These are phyloP conservation scores for Blastocladiella britannica DNA, from an alignment of 192 early-diverging fungal genomes.

Conservation along the genomic window DNA sequence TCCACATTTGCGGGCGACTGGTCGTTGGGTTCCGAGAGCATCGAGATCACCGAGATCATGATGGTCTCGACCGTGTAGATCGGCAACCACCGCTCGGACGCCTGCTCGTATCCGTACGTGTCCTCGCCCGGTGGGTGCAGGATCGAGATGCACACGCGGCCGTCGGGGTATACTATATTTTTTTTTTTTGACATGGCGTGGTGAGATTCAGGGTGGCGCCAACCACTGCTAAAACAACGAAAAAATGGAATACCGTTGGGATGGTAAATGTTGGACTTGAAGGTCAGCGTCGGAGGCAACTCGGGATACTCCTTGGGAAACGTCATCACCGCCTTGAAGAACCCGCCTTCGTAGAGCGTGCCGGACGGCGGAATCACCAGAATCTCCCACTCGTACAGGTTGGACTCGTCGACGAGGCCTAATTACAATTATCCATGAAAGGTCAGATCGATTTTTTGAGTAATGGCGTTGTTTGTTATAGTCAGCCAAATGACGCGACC, in stretches of 20 bases:
- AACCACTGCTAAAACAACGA: neutral
- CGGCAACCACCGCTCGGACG: conserved; percentile 84
- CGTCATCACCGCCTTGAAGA: conserved; percentile 63
- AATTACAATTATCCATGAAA: no score
- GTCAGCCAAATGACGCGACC: no score
- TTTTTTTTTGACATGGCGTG: neutral
- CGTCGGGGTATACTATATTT: conserved; percentile 59
- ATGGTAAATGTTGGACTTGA: conserved; percentile 12
- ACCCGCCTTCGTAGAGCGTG: conserved; percentile 80
- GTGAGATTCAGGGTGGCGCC: neutral
- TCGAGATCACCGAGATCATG: conserved; percentile 67
- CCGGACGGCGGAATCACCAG: conserved; percentile 75
- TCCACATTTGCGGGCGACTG: conserved; percentile 89
- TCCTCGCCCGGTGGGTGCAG: conserved; percentile 48
- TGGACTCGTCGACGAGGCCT: conserved; percentile 62
- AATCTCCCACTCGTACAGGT: conserved; percentile 82
- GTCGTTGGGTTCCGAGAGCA: conserved; percentile 82
- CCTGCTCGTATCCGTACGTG: conserved; percentile 72
- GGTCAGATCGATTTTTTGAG: no score
- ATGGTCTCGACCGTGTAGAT: conserved; percentile 90
- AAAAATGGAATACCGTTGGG: neutral
- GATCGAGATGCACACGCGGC: conserved; percentile 92
- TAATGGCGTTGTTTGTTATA: no score
- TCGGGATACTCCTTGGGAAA: conserved; percentile 64
- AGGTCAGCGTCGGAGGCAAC: conserved; percentile 73